A percentile compares a stretch with the other conserved stretches of the same genome.
Evolutionary conservation across 768 basidiomycete species (phyloP).

Genomic region (Amanita exitialis): DNA sequence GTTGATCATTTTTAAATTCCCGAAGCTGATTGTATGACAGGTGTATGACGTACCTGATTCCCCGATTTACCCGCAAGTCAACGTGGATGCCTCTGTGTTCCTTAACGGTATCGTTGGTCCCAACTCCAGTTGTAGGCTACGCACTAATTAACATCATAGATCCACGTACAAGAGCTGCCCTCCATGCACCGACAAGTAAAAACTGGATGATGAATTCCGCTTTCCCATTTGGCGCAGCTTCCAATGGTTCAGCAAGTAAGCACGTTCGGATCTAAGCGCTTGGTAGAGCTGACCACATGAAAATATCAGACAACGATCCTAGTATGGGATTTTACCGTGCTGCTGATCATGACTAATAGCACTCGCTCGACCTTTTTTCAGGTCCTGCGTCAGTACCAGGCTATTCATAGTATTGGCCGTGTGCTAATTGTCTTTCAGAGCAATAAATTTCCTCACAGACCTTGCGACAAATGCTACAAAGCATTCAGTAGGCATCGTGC

Average conservation of each 20-base stretch:
- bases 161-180: conserved; percentile 40
- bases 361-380: conserved; percentile 3
- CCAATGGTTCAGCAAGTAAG: conserved; percentile 5
- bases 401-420: neutral
- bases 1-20: neutral
- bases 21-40: conserved; percentile 15
- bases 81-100: conserved; percentile 43
- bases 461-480: conserved; percentile 56
- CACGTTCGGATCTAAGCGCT: conserved; percentile 8
- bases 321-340: conserved; percentile 17
- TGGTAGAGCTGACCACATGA: conserved; percentile 22
- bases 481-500: conserved; percentile 38
- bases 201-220: conserved; percentile 29
- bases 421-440: conserved; percentile 21
- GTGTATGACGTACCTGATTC: conserved; percentile 49
- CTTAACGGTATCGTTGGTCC: conserved; percentile 40
- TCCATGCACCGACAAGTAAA: conserved; percentile 60
- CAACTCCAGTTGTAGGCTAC: neutral
- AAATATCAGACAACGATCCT: conserved; percentile 20
- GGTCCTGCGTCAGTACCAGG: conserved; percentile 23
- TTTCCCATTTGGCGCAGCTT: conserved; percentile 12
- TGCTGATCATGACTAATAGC: neutral
- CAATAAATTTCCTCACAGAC: conserved; percentile 54
- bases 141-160: conserved; percentile 24
- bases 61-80: conserved; percentile 33